Evolutionary conservation across 1,284 basidiomycete species (phyloP).

Genomic region (Chiua sp.): DNA sequence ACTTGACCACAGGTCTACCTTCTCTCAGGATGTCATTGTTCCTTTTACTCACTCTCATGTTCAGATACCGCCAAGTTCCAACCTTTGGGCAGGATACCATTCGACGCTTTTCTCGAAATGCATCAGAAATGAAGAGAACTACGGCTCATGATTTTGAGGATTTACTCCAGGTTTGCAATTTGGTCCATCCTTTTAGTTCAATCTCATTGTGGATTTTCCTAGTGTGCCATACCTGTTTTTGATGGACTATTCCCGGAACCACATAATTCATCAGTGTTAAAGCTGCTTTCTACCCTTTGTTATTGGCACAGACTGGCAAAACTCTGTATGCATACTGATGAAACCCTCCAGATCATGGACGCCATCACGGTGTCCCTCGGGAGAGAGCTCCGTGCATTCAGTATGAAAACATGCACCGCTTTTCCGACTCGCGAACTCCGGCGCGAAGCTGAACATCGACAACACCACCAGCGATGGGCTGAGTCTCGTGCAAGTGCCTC

Average conservation of each 20-base stretch:
- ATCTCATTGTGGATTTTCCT: neutral
- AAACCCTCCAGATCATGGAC: too few species aligned
- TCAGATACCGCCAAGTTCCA: slow-evolving; percentile 10
- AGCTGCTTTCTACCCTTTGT: slow-evolving; percentile 10
- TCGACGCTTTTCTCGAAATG: too few species aligned
- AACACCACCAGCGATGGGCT: too few species aligned
- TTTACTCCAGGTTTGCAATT: slow-evolving; percentile 17
- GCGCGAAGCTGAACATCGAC: neutral
- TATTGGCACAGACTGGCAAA: neutral
- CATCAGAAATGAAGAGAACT: slow-evolving; percentile 36
- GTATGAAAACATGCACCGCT: neutral
- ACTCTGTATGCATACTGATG: too few species aligned
- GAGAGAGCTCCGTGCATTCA: neutral
- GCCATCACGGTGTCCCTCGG: neutral
- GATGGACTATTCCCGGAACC: too few species aligned
- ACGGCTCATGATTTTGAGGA: slow-evolving; percentile 38
- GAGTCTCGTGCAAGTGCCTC: too few species aligned
- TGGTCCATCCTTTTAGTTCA: slow-evolving; percentile 16
- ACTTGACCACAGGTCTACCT: neutral
- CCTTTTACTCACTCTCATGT: too few species aligned
- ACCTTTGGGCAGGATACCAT: slow-evolving; percentile 9
- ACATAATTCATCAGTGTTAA: neutral
- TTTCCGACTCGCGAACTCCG: neutral
- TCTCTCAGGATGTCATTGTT: too few species aligned
- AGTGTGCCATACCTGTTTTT: slow-evolving; percentile 4